Evolutionary conservation across 768 basidiomycete genomes (phyloP), one percentile per base, ranked within the genome.

Genomic region (Sarcodon sp.): DNA sequence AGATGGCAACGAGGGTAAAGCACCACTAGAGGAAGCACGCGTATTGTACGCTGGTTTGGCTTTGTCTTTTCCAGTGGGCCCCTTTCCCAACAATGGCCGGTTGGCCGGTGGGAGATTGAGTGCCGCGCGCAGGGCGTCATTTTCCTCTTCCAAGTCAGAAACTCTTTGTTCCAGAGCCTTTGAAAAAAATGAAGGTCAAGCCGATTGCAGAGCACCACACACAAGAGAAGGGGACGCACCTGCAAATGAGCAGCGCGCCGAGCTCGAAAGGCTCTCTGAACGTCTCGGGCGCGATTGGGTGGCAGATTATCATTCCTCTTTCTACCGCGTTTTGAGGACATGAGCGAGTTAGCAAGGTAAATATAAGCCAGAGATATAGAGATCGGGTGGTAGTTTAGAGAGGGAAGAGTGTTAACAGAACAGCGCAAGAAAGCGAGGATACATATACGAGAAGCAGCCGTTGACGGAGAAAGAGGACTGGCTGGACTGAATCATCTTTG

Each of bases 211-310:
- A 36, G 48, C 59, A 55, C 54, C 62, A 61, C 54, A 56, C 59
- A 50, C 53, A 35, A 43, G 54, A 61, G 51, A 56, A 51, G 27
- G 27, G 54, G 44, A 65, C 69, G 55, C 53, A 87, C 86, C 70
- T 83, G 76, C 47, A 93, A 73, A 63, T 92, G 89, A 49, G 87
- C 87, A 52, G 88, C 88, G 56, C 89, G 77, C 54, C 90, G 71
- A 33, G 89, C 90, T 53, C 89, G 76, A 69, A 92, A 93, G 7
- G 88, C 89, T 59, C 89, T 68, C 61, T 93, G 89, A 13, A 91
- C 87, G 58, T 92, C 90, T 50, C 90, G 70, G 31, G 89, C 88
- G 53, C 88, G 78, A 57, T 84, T 84, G 4, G 83, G 83, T 50
- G 84, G 83, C 43, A 86, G 75, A 57, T 76, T 81, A 63, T 86